phyloP scores from a whole-genome alignment of 805 yeast genomes.

The Ogataea glucozyma region DNA sequence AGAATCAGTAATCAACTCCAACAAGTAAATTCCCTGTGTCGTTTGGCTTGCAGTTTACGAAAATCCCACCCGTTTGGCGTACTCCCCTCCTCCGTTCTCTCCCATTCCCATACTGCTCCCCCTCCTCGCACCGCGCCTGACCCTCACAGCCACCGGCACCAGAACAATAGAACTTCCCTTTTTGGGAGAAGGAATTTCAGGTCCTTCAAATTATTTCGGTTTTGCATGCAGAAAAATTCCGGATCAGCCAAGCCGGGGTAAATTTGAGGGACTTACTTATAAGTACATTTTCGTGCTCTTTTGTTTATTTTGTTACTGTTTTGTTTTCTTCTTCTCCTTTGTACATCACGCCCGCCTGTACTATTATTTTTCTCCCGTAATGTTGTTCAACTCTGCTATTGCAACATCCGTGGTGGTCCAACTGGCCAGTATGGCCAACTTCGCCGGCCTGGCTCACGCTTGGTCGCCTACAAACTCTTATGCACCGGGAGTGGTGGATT shows the following conservation, averaged over 20 bases:
- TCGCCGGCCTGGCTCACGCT: constrained; percentile 17
- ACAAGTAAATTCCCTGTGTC: no score
- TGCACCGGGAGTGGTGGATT: constrained; percentile 59
- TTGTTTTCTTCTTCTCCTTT: not conserved
- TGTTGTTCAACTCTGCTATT: not conserved
- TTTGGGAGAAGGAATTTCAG: not conserved
- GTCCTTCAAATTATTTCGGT: not conserved
- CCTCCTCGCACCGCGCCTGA: no score
- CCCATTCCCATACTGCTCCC: no score
- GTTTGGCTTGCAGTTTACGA: no score
- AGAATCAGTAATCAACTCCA: no score
- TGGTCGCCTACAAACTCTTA: constrained; percentile 62
- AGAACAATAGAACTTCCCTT: not conserved
- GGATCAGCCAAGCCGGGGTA: not conserved
- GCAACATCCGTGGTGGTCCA: no score
- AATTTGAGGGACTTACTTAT: not conserved
- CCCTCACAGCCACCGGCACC: no score
- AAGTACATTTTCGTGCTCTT: no score
- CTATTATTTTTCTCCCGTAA: not conserved
- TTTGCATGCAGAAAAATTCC: not conserved
- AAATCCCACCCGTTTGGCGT: no score
- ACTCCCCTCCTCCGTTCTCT: no score
- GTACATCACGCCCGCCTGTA: no score
- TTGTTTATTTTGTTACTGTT: not conserved
- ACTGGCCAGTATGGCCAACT: not conserved